Conservation (phyloP, 2,329 filamentous ascomycete species). For the Paraphaeosphaeria minitans region DNA sequence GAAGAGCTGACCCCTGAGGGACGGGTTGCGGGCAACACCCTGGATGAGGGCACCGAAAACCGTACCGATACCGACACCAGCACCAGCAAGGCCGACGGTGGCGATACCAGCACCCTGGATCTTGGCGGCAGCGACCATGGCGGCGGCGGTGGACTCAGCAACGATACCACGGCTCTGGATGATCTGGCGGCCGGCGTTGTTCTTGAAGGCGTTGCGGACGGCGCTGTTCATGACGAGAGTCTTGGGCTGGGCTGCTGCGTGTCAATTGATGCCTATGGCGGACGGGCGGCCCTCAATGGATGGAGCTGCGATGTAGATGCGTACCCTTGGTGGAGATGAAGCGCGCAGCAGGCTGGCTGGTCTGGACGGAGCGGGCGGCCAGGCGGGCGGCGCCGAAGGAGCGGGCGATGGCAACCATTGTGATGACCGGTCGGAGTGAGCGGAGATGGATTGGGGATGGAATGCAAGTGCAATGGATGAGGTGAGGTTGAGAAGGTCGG, state of each 20-base stretch:
- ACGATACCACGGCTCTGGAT: conserved; percentile 50
- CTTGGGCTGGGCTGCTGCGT: conserved; percentile 41
- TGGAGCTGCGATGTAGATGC: conserved; percentile 14
- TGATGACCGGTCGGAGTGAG: conserved; percentile 42
- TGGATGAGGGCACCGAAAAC: conserved; percentile 90
- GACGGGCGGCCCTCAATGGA: conserved; percentile 37
- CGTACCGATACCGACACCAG: conserved; percentile 93
- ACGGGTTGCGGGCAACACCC: conserved; percentile 91
- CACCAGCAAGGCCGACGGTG: conserved; percentile 90
- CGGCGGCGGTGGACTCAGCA: conserved; percentile 49
- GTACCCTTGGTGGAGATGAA: conserved; percentile 41
- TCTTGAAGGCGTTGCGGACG: conserved; percentile 49
- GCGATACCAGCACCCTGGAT: conserved; percentile 59
- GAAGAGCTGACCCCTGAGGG: conserved; percentile 94
- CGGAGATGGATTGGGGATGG: conserved; percentile 49
- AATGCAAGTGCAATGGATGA: conserved; percentile 44
- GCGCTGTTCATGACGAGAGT: conserved; percentile 44
- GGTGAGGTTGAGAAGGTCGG: conserved; percentile 31
- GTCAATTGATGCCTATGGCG: conserved; percentile 47
- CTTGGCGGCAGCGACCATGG: conserved; percentile 51
- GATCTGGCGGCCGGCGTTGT: conserved; percentile 47
- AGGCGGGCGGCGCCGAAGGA: conserved; percentile 49
- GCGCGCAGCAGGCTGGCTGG: conserved; percentile 42
- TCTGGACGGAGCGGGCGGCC: conserved; percentile 48
- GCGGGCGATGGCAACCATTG: conserved; percentile 49